These are phyloP conservation scores for Oenanthe javanica DNA, from an alignment of 140 eudicot species.

Conservation along the genomic window DNA sequence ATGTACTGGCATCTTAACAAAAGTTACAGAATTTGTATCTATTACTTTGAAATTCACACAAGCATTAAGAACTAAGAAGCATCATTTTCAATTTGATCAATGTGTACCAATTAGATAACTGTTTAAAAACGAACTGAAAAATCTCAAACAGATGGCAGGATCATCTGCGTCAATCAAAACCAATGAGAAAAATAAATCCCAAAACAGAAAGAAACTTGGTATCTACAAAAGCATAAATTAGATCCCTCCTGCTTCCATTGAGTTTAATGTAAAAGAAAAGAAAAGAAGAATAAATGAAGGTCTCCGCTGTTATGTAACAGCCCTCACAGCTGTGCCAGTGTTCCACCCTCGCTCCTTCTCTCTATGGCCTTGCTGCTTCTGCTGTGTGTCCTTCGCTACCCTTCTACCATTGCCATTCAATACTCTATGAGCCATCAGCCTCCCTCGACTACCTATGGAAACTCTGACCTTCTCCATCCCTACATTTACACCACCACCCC, in stretches of 20 bases:
- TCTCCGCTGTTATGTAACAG: conserved; percentile 12
- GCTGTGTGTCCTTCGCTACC: conserved; percentile 26
- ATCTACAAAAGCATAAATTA: conserved; percentile 1
- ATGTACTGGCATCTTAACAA: no score
- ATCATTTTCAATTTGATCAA: not conserved
- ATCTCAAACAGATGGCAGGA: conserved; percentile 19
- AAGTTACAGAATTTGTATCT: no score
- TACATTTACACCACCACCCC: conserved; percentile 73
- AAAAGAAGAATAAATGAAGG: not conserved
- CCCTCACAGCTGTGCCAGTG: conserved; percentile 34
- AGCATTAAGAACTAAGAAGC: not conserved
- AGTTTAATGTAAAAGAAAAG: not conserved
- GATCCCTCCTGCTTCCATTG: not conserved
- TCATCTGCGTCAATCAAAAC: not conserved
- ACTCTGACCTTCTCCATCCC: conserved; percentile 83
- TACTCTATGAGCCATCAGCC: conserved; percentile 42
- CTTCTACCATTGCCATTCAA: conserved; percentile 48
- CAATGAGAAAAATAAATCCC: not conserved
- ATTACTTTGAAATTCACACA: no score
- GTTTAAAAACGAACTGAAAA: not conserved
- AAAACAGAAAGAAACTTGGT: not conserved
- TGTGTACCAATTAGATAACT: not conserved
- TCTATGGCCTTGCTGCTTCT: conserved; percentile 56
- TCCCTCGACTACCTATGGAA: conserved; percentile 77
- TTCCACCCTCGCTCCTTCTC: conserved; percentile 94